Base-by-base conservation (phyloP, 345 rosid genomes). In the Conringia planisiliqua region DNA sequence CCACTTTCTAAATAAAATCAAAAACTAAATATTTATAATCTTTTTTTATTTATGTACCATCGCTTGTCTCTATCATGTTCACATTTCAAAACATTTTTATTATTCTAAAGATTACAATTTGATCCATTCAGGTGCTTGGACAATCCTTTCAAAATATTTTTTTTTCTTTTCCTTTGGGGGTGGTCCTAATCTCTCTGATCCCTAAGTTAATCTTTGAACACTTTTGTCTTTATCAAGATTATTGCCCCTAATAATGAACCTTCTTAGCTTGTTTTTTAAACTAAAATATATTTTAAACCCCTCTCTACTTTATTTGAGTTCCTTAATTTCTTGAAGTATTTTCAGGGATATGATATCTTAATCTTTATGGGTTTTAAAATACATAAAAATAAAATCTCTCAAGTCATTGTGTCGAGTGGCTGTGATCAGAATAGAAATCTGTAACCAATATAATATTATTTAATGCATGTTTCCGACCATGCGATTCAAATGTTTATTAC, bases 111-210 rank as follows among this genome's bases (percentile, higher is more conserved):
- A 6, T 6, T 38, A 70, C 36, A 44, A 12, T 36, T 69, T 62
- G 58, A 76, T 76, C 54, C 4, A 46, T 39, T 63, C 80, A 70
- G 76, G 80, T 77, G 72, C 75, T 72, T 70, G 29, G 50, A 62
- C 64, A 52, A 42, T 61, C 79, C 33, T 51, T 68, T 75, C 24
- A 8, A 16, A 54, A n/a, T 54, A 4, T 46, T 38, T 29, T 36
- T 10, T 17, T 62, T 40, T 12, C 18, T 26, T 42, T 7, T 33
- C 3, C 17, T 61, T 6, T 61, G 57, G 60, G 60, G 80, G 68
- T 58, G 80, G 75, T 63, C 80, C 71, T 70, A 26, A 46, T 13
- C 67, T 71, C 80, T 70, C 80, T 57, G 76, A 70, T 77, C 80
- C 67, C 80, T 6, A 70, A 57, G 67, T 56, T 70, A 70, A 77